Evolutionary conservation across 768 basidiomycete genomes (phyloP), one percentile per base, ranked within the genome.

Genomic region (Suillus placidus): DNA sequence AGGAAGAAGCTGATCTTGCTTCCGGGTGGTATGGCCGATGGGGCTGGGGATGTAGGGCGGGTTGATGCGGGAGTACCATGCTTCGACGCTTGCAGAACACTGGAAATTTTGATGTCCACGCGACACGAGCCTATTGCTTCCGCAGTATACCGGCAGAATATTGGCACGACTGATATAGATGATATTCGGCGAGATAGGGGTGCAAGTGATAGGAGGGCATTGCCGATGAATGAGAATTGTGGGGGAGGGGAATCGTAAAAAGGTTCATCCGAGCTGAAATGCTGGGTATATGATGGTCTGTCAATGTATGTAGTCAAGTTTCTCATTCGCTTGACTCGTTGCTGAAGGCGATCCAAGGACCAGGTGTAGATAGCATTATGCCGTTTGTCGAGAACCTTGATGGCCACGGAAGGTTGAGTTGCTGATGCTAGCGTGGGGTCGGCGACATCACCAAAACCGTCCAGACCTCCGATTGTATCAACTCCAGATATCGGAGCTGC

Each of bases 71-170:
- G 77, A 1, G 92, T 93, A 43, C 81, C 76, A 73, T 89, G 83
- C 77, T 85, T 87, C 8, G 87, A 77, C 2, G 90, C 82, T 56
- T 74, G 74, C 34, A 87, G 80, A 45, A 92, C 85, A 67, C 88
- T 93, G 69, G 91, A 84, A 52, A 94, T 85, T 78, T 89, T 93
- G 77, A 97, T 84, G 69, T 91, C 88, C 62, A 97, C 83, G 30
- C 94, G 88, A 79, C 96, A 98, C 34, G 94, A 94, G 2, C 97
- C 97, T 69, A 98, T 95, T 2, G 96, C 96, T 74, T 98, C 97
- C 56, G 94, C 86, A 1, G 95, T 97, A 73, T 96, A 97, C 38
- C 92, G 88, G 73, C 94, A 97, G 76, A 94, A 94, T 72, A 99
- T 95, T 1, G 95, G 95, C 18, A 93, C 87, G 0, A 84, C 86